Percentiles rank a stretch among this genome's conserved stretches.
phyloP scores from a whole-genome alignment of 2,329 filamentous ascomycete species.

The Verticillium nubilum region DNA sequence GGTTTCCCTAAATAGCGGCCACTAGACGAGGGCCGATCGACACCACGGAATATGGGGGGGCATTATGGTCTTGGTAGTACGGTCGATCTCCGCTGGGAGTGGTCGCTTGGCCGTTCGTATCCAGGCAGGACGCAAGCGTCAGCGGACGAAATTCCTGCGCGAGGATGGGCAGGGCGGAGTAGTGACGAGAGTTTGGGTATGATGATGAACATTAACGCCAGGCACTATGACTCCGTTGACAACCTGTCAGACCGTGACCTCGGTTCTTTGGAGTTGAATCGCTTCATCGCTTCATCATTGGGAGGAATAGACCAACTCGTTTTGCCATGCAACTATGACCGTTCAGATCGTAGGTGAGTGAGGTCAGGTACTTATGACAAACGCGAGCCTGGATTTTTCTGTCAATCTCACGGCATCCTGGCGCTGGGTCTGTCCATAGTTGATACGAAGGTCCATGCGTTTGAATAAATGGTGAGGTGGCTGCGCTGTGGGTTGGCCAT shows the following conservation, averaged over 20 bases:
- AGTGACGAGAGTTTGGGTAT: background rate
- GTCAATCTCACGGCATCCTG: background rate
- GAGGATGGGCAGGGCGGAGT: background rate
- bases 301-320: too few species aligned
- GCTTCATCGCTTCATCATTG: too few species aligned
- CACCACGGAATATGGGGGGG: background rate
- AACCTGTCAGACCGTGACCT: background rate
- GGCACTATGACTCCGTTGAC: background rate
- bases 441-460: background rate
- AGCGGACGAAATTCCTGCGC: background rate
- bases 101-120: background rate
- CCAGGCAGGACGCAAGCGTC: background rate
- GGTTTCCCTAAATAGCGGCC: constrained; percentile 2
- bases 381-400: background rate
- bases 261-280: too few species aligned
- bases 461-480: background rate
- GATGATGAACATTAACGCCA: background rate
- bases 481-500: background rate
- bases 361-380: background rate
- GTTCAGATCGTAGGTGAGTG: background rate
- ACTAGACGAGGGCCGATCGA: background rate
- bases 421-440: background rate
- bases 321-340: too few species aligned
- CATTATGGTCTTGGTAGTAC: background rate
- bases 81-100: background rate